These are phyloP conservation scores for Neoarthrinium moseri DNA, from an alignment of 2,329 filamentous ascomycete genomes.

Conservation along the genomic window DNA sequence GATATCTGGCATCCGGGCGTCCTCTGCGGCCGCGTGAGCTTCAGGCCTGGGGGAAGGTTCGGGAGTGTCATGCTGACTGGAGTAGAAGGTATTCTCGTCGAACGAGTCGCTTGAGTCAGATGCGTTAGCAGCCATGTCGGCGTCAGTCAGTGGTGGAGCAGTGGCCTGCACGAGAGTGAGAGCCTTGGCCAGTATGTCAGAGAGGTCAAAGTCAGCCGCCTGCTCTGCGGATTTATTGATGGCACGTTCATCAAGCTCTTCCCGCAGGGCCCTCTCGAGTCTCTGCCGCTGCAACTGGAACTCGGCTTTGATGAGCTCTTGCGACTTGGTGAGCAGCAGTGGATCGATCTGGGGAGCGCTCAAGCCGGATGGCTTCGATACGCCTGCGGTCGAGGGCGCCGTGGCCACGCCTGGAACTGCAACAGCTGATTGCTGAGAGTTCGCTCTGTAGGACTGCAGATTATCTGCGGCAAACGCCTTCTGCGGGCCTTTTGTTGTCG, in stretches of 20 bases:
- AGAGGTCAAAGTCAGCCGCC: slow-evolving; percentile 66
- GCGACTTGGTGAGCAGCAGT: slow-evolving; percentile 82
- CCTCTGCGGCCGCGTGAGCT: slow-evolving; percentile 44
- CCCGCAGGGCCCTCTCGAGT: slow-evolving; percentile 73
- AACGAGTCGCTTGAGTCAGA: slow-evolving; percentile 74
- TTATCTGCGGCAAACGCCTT: slow-evolving; percentile 25
- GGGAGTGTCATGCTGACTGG: slow-evolving; percentile 83
- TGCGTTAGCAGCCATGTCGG: slow-evolving; percentile 52
- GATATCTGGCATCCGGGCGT: slow-evolving; percentile 36
- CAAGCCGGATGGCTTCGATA: slow-evolving; percentile 41
- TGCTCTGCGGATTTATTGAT: slow-evolving; percentile 46
- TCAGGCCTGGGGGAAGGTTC: slow-evolving; percentile 49
- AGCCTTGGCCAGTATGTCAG: slow-evolving; percentile 70
- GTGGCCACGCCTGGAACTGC: slow-evolving; percentile 16
- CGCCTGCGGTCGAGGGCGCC: slow-evolving; percentile 27
- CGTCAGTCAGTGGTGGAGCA: slow-evolving; percentile 58
- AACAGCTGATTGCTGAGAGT: slow-evolving; percentile 33
- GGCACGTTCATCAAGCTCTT: slow-evolving; percentile 65
- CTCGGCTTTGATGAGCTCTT: slow-evolving; percentile 80
- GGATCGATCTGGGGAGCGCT: slow-evolving; percentile 72
- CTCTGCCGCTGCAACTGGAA: slow-evolving; percentile 76
- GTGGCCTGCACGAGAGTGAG: slow-evolving; percentile 69
- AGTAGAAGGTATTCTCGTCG: slow-evolving; percentile 95
- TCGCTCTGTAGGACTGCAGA: slow-evolving; percentile 33
- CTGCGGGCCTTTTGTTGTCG: not conserved